Evolutionary conservation across 192 early-diverging fungal species (phyloP).

Genomic region (Spinellus fusiger): DNA sequence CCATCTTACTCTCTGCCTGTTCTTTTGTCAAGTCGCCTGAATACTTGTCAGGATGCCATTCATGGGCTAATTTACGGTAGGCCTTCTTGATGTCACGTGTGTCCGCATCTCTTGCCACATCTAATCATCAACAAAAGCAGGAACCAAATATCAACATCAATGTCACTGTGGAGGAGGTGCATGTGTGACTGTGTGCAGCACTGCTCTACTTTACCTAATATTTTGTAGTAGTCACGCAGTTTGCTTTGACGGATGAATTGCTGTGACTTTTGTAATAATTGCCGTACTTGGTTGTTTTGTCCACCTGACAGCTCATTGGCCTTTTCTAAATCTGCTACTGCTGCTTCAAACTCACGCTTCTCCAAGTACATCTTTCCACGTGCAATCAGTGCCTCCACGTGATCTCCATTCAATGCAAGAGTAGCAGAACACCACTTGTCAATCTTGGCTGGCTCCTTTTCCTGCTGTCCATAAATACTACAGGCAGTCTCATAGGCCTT

Average conservation of each 20-base stretch:
- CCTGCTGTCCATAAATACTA: slow-evolving; percentile 52
- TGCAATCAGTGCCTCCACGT: slow-evolving; percentile 66
- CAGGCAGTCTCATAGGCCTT: slow-evolving; percentile 55
- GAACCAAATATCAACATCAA: neutral
- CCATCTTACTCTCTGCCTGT: slow-evolving; percentile 83
- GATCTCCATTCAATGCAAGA: slow-evolving; percentile 61
- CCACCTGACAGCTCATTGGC: slow-evolving; percentile 59
- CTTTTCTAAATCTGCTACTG: slow-evolving; percentile 62
- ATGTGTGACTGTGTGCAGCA: too few relatives aligned
- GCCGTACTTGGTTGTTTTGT: slow-evolving; percentile 45
- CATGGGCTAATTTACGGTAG: slow-evolving; percentile 80
- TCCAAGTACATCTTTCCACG: slow-evolving; percentile 66
- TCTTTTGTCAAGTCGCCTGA: slow-evolving; percentile 71
- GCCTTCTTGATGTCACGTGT: slow-evolving; percentile 86
- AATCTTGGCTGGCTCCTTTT: slow-evolving; percentile 40
- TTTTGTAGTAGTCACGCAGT: slow-evolving; percentile 93
- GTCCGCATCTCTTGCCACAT: slow-evolving; percentile 65
- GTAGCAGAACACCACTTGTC: slow-evolving; percentile 64
- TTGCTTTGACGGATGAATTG: slow-evolving; percentile 48
- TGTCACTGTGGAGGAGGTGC: neutral
- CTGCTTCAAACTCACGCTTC: slow-evolving; percentile 72
- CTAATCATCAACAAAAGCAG: slow-evolving; percentile 27
- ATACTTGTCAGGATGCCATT: slow-evolving; percentile 83
- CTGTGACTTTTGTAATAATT: slow-evolving; percentile 58
- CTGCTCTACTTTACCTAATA: slow-evolving; percentile 50